phyloP scores from a whole-genome alignment of 176 grass and related monocot species.

The Guadua angustifolia region DNA sequence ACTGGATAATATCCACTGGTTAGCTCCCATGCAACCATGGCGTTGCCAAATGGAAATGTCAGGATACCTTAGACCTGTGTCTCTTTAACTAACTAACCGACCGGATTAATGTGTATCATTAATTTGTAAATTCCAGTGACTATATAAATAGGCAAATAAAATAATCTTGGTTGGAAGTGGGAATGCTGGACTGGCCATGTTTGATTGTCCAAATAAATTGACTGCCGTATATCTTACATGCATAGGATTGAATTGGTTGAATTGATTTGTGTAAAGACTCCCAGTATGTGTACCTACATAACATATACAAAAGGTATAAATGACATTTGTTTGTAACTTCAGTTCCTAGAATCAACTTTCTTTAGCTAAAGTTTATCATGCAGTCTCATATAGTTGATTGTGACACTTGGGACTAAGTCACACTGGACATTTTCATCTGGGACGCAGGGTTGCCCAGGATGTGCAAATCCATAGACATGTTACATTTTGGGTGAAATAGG shows the following conservation, averaged over 20 bases:
- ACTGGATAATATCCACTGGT: background rate
- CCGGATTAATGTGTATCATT: background rate
- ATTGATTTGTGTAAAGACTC: background rate
- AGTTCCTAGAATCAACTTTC: background rate
- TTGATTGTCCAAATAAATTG: background rate
- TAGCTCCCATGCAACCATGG: background rate
- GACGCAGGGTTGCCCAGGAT: background rate
- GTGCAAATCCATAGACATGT: background rate
- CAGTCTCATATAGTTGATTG: slow-evolving; percentile 2
- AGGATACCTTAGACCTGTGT: background rate
- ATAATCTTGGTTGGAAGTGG: background rate
- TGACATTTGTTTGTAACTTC: background rate
- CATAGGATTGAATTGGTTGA: background rate
- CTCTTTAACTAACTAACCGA: background rate
- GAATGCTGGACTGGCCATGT: background rate
- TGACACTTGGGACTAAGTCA: background rate
- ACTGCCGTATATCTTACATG: background rate
- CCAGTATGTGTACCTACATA: background rate
- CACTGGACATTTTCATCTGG: background rate
- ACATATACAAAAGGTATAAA: background rate
- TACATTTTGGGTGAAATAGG: slow-evolving; percentile 2
- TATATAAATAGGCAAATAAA: background rate
- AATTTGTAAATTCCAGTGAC: background rate
- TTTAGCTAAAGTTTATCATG: background rate
- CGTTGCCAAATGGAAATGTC: background rate